Conservation (phyloP, 495 filamentous ascomycete species). For the Opeltia flavorubescens region DNA sequence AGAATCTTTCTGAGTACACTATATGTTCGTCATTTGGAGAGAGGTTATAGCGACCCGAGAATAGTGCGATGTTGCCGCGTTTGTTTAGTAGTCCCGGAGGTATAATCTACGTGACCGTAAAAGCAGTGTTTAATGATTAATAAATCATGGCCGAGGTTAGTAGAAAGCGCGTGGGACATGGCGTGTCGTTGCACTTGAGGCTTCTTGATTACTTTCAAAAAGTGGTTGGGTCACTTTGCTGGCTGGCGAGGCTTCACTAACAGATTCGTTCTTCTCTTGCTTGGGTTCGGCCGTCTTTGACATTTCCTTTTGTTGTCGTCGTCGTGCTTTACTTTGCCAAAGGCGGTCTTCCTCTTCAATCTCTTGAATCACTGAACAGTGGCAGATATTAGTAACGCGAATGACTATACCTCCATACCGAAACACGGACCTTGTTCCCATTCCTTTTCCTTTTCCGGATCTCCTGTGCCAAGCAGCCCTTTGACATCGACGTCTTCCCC, state of each 20-base stretch:
- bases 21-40: too few species aligned
- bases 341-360: slow-evolving; percentile 63
- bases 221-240: too few species aligned
- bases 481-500: slow-evolving; percentile 91
- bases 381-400: background rate
- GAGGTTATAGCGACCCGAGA: too few species aligned
- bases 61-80: too few species aligned
- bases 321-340: slow-evolving; percentile 33
- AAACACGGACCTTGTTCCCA: slow-evolving; percentile 67
- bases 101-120: too few species aligned
- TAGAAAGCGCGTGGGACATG: too few species aligned
- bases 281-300: slow-evolving; percentile 12
- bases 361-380: slow-evolving; percentile 51
- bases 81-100: too few species aligned
- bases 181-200: too few species aligned
- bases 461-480: slow-evolving; percentile 64
- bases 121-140: too few species aligned
- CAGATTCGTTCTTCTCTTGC: background rate
- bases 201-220: too few species aligned
- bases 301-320: slow-evolving; percentile 18
- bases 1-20: too few species aligned
- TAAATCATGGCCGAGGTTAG: too few species aligned
- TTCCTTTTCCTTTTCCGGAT: slow-evolving; percentile 57
- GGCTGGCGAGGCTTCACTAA: background rate
- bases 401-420: background rate